Conservation (phyloP, 352 stramenopile species). For the Blastocystis sp. region DNA sequence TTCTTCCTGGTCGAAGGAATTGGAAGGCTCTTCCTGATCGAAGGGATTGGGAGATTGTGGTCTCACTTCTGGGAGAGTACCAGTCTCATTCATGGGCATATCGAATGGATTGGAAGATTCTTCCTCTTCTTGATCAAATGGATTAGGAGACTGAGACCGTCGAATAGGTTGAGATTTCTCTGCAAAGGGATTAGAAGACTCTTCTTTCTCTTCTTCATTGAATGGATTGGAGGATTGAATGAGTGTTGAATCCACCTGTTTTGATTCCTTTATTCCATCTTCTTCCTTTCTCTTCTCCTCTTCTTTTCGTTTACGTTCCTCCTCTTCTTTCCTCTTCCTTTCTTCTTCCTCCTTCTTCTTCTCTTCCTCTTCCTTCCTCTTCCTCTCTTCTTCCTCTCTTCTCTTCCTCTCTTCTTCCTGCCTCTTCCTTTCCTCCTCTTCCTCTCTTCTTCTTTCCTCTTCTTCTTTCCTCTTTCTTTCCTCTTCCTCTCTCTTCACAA, state of each 20-base stretch:
- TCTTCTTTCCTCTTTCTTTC: conserved; percentile 62
- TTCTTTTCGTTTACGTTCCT: conserved; percentile 2
- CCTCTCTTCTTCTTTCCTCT: conserved; percentile 22
- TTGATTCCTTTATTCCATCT: background rate
- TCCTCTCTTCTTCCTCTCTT: conserved; percentile 29
- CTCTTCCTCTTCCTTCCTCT: conserved; percentile 27
- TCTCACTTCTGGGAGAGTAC: background rate
- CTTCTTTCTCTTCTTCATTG: background rate
- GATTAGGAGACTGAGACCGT: background rate
- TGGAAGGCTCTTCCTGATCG: background rate
- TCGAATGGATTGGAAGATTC: conserved; percentile 45
- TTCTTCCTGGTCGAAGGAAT: background rate
- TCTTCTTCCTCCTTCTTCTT: background rate
- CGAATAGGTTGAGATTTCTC: conserved; percentile 32
- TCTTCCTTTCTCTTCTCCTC: conserved; percentile 19
- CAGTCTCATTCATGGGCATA: background rate
- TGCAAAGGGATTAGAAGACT: background rate
- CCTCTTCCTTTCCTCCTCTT: conserved; percentile 56
- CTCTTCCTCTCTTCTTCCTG: conserved; percentile 58
- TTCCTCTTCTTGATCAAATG: background rate
- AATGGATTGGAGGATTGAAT: background rate
- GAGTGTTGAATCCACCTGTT: background rate
- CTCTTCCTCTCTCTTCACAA: conserved; percentile 66
- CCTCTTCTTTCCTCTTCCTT: conserved; percentile 1
- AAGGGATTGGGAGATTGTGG: background rate